A percentile compares a stretch with the other conserved stretches of the same genome.
These are phyloP conservation scores for Eucalyptus sp. DNA, from an alignment of 345 rosid species.

Conservation along the genomic window DNA sequence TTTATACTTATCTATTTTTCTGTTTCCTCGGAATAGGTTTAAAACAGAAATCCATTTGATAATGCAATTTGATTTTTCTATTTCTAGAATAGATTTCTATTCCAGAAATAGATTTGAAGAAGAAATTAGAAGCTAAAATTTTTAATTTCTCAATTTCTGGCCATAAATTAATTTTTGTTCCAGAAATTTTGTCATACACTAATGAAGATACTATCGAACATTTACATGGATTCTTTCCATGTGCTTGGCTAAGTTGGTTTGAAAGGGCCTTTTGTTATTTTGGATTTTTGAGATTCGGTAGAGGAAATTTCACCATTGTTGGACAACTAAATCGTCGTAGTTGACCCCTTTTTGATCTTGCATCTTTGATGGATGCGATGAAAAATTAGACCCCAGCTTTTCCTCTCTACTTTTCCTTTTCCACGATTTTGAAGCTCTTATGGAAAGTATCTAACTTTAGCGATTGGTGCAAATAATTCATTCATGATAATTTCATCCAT, in stretches of 20 bases:
- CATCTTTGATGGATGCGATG: neutral
- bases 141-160: too few species aligned
- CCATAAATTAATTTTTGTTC: too few species aligned
- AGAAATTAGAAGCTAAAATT: too few species aligned
- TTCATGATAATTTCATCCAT: neutral
- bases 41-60: too few species aligned
- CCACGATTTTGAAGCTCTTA: neutral
- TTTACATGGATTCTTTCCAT: neutral
- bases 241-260: neutral
- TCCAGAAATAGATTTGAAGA: too few species aligned
- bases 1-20: too few species aligned
- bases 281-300: neutral
- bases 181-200: too few species aligned
- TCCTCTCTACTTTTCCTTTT: neutral
- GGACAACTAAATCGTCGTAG: neutral
- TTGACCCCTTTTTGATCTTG: neutral
- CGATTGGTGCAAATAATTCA: neutral
- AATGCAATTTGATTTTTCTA: too few species aligned
- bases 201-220: neutral
- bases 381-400: neutral
- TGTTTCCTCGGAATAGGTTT: too few species aligned
- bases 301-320: neutral
- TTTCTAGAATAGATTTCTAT: too few species aligned
- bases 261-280: neutral
- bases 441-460: neutral